phyloP scores from a whole-genome alignment of 345 rosid species.

The Carallia brachiata region DNA sequence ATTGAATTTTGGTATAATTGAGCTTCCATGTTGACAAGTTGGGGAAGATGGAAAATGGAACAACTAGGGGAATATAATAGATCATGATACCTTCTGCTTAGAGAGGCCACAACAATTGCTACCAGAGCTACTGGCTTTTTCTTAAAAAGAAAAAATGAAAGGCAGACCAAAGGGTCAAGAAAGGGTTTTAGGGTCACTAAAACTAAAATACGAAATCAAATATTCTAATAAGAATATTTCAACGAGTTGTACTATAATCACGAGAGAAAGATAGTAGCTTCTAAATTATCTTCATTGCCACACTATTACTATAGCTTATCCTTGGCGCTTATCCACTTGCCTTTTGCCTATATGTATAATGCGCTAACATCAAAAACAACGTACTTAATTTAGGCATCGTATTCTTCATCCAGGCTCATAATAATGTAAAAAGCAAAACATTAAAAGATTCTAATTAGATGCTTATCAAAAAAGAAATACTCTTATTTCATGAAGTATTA shows the following conservation, averaged over 20 bases:
- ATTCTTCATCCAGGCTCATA: not conserved
- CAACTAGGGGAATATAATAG: not conserved
- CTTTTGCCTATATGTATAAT: slow-evolving; percentile 7
- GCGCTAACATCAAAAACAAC: not conserved
- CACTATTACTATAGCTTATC: slow-evolving; percentile 5
- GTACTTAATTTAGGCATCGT: slow-evolving; percentile 5
- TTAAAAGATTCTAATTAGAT: not conserved
- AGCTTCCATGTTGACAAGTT: slow-evolving; percentile 18
- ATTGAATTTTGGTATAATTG: not conserved
- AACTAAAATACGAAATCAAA: too few species aligned
- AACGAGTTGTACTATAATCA: too few species aligned
- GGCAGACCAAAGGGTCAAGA: too few species aligned
- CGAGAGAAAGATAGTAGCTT: too few species aligned
- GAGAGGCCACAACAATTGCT: not conserved
- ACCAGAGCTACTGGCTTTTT: not conserved
- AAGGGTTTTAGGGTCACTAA: too few species aligned
- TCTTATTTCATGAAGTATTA: too few species aligned
- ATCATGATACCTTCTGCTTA: slow-evolving; percentile 17
- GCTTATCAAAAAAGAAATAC: too few species aligned
- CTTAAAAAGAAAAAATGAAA: not conserved
- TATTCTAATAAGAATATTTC: too few species aligned
- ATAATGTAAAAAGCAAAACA: not conserved
- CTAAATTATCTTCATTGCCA: too few species aligned
- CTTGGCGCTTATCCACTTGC: slow-evolving; percentile 6
- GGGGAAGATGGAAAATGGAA: not conserved